Evolutionary conservation across 176 grass and related monocot species (phyloP), one percentile per base, ranked within the genome.

Genomic region (Oryza meyeriana): DNA sequence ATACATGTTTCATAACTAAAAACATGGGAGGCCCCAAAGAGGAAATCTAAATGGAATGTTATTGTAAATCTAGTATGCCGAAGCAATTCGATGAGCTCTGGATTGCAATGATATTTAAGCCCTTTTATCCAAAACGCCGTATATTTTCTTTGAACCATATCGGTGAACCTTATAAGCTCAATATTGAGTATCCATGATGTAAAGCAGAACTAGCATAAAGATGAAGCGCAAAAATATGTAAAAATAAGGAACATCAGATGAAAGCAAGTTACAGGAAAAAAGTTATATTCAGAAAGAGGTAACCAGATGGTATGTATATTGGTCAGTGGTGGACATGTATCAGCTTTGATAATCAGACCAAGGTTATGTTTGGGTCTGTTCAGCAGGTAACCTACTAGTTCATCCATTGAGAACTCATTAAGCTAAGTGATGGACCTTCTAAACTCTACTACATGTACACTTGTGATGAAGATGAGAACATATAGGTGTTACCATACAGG

Each of bases 1-100:
- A 38, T 84, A 59, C 47, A 25, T 47, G 18, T 26, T 61, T 35
- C 72, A 29, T 39, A 74, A 78, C 78, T 61, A 25, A 82, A 76
- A 32, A 48, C 12, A 70, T 59, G 22, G 47, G 55, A 59, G 22
- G n/a, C 55, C n/a, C 55, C 25, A 82, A 71, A 48, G 12, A 70
- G 3, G 67, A 32, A 16, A 62, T 24, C 10, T 10, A 65, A 71
- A 58, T 5, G 5, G 13, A 22, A 77, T 10, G 30, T 2, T 59
- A 40, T 40, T 30, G 8, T 16, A 80, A 27, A 38, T 80, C 31
- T 24, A 2, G 5, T 4, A 47, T 29, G 74, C 74, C 38, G 20
- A 67, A 52, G 69, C 12, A 87, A 86, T 30, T 66, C 26, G 16
- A 55, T 39, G 28, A 64, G 40, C 18, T 28, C 2, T 71, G 33